Evolutionary conservation across 352 stramenopile genomes (phyloP).

Genomic region (Phytophthora uliginosa): DNA sequence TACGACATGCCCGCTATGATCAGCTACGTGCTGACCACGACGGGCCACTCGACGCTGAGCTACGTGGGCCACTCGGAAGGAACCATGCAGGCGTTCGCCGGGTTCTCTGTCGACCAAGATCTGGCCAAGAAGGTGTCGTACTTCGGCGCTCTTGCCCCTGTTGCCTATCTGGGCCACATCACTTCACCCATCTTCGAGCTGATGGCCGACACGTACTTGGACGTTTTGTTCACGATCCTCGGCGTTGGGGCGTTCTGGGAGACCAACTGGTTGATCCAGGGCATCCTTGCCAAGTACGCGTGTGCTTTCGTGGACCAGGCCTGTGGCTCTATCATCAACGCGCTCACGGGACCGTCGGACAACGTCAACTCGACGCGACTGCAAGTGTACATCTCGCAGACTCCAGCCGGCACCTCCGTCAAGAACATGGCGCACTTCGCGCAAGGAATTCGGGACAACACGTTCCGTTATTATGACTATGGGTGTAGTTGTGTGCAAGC

Average conservation of each 20-base stretch:
- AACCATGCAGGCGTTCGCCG: slow-evolving; percentile 71
- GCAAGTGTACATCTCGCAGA: slow-evolving; percentile 78
- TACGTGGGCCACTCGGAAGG: slow-evolving; percentile 76
- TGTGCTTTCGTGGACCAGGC: slow-evolving; percentile 59
- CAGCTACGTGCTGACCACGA: slow-evolving; percentile 56
- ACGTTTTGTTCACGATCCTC: slow-evolving; percentile 53
- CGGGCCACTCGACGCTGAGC: slow-evolving; percentile 50
- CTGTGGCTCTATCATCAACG: slow-evolving; percentile 66
- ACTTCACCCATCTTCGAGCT: slow-evolving; percentile 55
- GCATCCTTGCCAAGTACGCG: slow-evolving; percentile 59
- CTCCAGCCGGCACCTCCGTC: slow-evolving; percentile 64
- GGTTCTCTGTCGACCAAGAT: slow-evolving; percentile 64
- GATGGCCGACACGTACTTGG: slow-evolving; percentile 54
- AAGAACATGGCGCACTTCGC: slow-evolving; percentile 78
- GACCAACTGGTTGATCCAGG: slow-evolving; percentile 58
- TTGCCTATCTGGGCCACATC: slow-evolving; percentile 53
- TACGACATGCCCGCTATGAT: slow-evolving; percentile 78
- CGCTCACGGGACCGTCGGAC: slow-evolving; percentile 56
- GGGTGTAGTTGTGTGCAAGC: slow-evolving; percentile 52
- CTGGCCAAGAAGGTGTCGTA: slow-evolving; percentile 72
- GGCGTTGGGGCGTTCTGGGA: slow-evolving; percentile 62
- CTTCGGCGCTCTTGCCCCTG: slow-evolving; percentile 66
- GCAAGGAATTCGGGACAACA: slow-evolving; percentile 69
- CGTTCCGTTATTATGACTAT: slow-evolving; percentile 72
- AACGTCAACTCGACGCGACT: slow-evolving; percentile 67